Conservation (phyloP, 1,284 basidiomycete genomes). For the Puccinia brachypodii region DNA sequence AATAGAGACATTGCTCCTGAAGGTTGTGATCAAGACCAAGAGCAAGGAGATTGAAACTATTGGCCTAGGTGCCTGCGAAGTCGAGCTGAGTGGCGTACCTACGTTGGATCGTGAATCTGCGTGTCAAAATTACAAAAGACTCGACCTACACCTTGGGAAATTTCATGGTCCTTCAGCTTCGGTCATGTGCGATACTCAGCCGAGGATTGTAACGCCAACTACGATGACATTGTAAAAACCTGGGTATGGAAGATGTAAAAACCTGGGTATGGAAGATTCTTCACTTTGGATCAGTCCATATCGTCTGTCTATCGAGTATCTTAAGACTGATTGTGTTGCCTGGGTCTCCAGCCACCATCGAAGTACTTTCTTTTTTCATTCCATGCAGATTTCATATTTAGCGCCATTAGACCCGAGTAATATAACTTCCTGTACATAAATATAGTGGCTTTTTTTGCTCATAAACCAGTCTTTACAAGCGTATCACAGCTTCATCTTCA, state of each 20-base stretch:
- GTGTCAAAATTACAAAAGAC: not conserved
- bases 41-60: conserved; percentile 10
- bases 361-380: no score
- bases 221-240: not conserved
- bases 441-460: no score
- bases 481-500: no score
- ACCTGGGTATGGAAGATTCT: not conserved
- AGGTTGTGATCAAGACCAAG: conserved; percentile 33
- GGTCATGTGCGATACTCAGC: not conserved
- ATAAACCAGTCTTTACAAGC: no score
- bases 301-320: no score
- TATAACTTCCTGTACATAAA: no score
- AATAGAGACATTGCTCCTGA: not conserved
- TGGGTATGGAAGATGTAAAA: not conserved
- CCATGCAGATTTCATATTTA: no score
- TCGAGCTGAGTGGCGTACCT: conserved; percentile 23
- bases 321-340: no score
- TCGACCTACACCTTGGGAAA: not conserved
- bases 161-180: not conserved
- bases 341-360: no score
- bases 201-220: not conserved
- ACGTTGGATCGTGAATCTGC: conserved; percentile 11
- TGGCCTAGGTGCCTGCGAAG: not conserved
- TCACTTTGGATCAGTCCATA: not conserved
- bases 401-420: no score